A percentile compares a stretch with the other conserved stretches of the same genome.
phyloP scores from a whole-genome alignment of 257 asterid species.

The Solanum boliviense region DNA sequence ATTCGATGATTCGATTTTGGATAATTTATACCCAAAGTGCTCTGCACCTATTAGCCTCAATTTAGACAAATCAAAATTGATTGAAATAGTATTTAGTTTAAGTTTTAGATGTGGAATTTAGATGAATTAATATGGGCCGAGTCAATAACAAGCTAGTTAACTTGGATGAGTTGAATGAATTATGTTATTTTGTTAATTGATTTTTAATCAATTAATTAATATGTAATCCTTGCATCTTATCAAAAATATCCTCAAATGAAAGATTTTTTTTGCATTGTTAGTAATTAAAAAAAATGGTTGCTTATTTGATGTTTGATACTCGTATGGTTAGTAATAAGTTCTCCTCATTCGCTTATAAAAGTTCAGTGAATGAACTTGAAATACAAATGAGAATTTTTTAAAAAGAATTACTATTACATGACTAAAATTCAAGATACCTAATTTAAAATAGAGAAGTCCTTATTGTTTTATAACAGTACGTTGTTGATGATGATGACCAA shows the following conservation, averaged over 20 bases:
- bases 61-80: not conserved
- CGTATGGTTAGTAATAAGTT: not conserved
- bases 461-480: not conserved
- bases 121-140: not conserved
- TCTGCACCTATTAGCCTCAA: not conserved
- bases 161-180: not conserved
- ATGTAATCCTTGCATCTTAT: not conserved
- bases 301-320: no score
- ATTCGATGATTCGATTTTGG: not conserved
- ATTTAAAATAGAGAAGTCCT: not conserved
- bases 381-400: not conserved
- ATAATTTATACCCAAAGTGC: not conserved
- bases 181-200: no score
- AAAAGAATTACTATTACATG: not conserved
- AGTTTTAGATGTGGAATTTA: not conserved
- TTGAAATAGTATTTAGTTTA: not conserved
- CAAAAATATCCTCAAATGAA: not conserved
- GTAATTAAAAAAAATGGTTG: no score
- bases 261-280: no score
- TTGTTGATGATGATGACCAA: accelerated
- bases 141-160: not conserved
- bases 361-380: not conserved
- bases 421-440: not conserved
- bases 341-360: not conserved
- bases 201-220: no score